These are phyloP conservation scores for Aquilaria malaccensis DNA, from an alignment of 345 rosid species.

Conservation along the genomic window DNA sequence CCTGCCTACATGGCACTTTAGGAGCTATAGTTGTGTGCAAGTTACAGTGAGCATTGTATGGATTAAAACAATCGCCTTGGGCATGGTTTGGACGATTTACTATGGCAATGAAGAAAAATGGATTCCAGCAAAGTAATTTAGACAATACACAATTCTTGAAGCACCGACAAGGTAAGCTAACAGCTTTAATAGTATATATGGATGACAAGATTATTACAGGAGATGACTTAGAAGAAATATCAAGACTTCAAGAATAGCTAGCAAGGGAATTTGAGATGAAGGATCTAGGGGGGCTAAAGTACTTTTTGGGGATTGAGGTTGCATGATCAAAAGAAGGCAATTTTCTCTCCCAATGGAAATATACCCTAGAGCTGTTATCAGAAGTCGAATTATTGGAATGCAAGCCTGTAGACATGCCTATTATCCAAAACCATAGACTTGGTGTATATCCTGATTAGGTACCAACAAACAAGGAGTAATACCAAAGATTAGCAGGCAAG, in stretches of 20 bases:
- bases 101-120: background rate
- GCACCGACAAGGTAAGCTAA: background rate
- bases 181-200: no score
- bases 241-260: background rate
- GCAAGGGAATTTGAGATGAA: slow-evolving; percentile 3
- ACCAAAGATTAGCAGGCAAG: background rate
- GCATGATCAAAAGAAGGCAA: background rate
- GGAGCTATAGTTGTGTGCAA: background rate
- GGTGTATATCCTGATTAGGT: background rate
- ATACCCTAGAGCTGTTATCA: background rate
- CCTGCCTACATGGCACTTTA: background rate
- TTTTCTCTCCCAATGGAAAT: background rate
- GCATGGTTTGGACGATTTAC: slow-evolving; percentile 6
- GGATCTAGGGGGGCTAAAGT: slow-evolving; percentile 1
- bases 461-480: background rate
- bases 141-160: slow-evolving; percentile 1
- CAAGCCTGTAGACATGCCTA: background rate
- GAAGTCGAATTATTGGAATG: background rate
- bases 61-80: background rate
- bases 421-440: background rate
- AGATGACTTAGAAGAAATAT: background rate
- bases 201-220: background rate
- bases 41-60: background rate
- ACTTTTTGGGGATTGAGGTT: background rate
- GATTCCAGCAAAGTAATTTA: background rate